Evolutionary conservation across 1,284 basidiomycete species (phyloP).

Genomic region (Tausonia pullulans): DNA sequence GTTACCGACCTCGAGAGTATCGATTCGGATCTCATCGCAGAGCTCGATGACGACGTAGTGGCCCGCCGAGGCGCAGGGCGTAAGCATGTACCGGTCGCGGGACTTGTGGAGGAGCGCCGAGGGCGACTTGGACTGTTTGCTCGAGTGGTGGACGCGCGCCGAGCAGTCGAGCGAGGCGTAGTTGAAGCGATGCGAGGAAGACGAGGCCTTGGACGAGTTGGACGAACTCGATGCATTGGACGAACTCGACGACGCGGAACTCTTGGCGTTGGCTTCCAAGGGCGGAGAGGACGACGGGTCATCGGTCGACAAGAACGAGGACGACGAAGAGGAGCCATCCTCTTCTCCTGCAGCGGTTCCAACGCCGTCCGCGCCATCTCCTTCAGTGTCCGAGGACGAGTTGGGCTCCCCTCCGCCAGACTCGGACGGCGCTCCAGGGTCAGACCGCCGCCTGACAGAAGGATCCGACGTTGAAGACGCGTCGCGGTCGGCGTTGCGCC

Average conservation of each 20-base stretch:
- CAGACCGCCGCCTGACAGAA: not conserved
- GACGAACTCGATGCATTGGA: conserved; percentile 21
- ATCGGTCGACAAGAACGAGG: conserved; percentile 7
- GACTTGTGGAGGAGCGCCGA: conserved; percentile 77
- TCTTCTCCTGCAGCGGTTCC: not conserved
- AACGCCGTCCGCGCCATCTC: not conserved
- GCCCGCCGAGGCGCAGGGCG: conserved; percentile 56
- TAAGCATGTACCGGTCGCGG: conserved; percentile 94
- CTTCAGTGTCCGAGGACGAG: not conserved
- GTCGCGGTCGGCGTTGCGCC: not conserved
- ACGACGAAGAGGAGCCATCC: not conserved
- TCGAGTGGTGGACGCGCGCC: conserved; percentile 75
- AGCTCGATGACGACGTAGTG: conserved; percentile 92
- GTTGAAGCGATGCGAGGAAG: conserved; percentile 52
- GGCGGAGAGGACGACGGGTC: not conserved
- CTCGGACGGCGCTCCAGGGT: not conserved
- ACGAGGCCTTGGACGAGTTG: conserved; percentile 37
- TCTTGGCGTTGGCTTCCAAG: not conserved
- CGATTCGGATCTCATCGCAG: conserved; percentile 92
- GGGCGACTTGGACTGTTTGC: conserved; percentile 70
- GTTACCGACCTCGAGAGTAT: conserved; percentile 90
- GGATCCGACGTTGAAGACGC: not conserved
- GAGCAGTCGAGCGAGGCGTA: conserved; percentile 90
- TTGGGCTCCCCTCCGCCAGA: no score
- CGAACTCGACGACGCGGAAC: no score